A percentile compares a stretch with the other conserved stretches of the same genome.
Conservation (phyloP, 306 rosid genomes). For the Parietaria judaica region DNA sequence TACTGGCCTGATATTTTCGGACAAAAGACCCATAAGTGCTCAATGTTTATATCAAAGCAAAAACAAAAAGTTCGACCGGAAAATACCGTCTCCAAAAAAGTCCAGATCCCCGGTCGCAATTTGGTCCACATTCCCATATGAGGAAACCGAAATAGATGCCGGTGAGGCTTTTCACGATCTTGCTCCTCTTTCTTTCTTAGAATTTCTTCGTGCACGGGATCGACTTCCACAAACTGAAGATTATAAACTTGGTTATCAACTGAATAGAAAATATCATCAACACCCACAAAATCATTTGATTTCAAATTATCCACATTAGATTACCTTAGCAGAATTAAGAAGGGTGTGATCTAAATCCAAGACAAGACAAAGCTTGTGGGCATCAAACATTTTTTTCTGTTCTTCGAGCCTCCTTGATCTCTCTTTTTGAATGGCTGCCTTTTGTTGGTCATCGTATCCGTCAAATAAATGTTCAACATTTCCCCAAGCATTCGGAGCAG, state of each 20-base stretch:
- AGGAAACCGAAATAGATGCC: constrained; percentile 87
- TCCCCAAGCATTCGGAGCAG: constrained; percentile 64
- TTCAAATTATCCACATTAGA: constrained; percentile 16
- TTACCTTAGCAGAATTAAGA: constrained; percentile 98
- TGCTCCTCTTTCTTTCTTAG: constrained; percentile 87
- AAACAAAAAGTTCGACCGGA: constrained; percentile 10
- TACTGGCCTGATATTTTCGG: constrained; percentile 71
- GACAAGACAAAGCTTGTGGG: constrained; percentile 84
- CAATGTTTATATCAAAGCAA: constrained; percentile 11
- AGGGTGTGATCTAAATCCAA: constrained; percentile 98
- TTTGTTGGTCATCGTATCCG: constrained; percentile 86
- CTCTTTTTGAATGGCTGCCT: constrained; percentile 92
- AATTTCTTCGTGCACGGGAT: constrained; percentile 83
- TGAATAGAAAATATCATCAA: constrained; percentile 17
- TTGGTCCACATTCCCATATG: constrained; percentile 99
- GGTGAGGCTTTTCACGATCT: constrained; percentile 67
- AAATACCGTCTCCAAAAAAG: constrained; percentile 84
- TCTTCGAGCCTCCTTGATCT: constrained; percentile 86
- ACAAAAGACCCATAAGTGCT: constrained; percentile 12
- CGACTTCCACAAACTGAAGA: constrained; percentile 88
- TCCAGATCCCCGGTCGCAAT: constrained; percentile 97
- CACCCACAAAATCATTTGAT: constrained; percentile 10
- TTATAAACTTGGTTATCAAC: constrained; percentile 17
- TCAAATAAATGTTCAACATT: constrained; percentile 85
- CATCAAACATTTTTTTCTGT: constrained; percentile 91